A percentile compares a stretch with the other conserved stretches of the same genome.
These are phyloP conservation scores for Stylonectria norvegica DNA, from an alignment of 2,329 filamentous ascomycete species.

Conservation along the genomic window DNA sequence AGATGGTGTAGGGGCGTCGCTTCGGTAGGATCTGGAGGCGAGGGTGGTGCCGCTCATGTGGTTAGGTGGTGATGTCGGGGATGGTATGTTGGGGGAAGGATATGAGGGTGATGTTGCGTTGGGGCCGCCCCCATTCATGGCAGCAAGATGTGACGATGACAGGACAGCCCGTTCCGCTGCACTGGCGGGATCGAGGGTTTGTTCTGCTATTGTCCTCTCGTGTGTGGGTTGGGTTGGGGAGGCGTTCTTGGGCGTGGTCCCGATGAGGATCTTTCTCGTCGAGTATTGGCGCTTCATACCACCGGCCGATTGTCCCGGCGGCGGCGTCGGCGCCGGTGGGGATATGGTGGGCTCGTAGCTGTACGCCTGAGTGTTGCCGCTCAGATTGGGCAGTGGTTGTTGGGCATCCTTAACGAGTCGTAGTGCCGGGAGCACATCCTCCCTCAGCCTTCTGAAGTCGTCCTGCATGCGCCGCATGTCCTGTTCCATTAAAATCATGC, in stretches of 20 bases:
- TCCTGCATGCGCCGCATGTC: slow-evolving; percentile 82
- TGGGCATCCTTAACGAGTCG: slow-evolving; percentile 89
- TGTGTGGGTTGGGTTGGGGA: slow-evolving; percentile 72
- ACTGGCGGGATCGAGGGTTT: slow-evolving; percentile 64
- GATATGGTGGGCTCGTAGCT: slow-evolving; percentile 50
- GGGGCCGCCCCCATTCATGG: slow-evolving; percentile 63
- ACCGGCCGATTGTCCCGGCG: slow-evolving; percentile 45
- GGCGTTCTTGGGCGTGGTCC: slow-evolving; percentile 68
- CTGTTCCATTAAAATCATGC: slow-evolving; percentile 77
- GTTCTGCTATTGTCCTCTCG: slow-evolving; percentile 61
- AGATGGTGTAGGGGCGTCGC: slow-evolving; percentile 52
- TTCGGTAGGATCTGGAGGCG: slow-evolving; percentile 58
- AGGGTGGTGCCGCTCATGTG: slow-evolving; percentile 54
- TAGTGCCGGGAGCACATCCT: slow-evolving; percentile 87
- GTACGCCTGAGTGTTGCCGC: slow-evolving; percentile 41
- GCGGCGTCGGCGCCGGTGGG: slow-evolving; percentile 55
- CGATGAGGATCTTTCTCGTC: slow-evolving; percentile 71
- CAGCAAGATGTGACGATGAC: slow-evolving; percentile 66
- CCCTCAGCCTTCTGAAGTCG: slow-evolving; percentile 82
- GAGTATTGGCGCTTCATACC: slow-evolving; percentile 68
- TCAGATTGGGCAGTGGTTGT: slow-evolving; percentile 69
- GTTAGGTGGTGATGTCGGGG: slow-evolving; percentile 64
- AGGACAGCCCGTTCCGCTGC: slow-evolving; percentile 65
- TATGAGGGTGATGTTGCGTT: slow-evolving; percentile 53
- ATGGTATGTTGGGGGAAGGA: slow-evolving; percentile 64